These are phyloP conservation scores for Salix udensis DNA, from an alignment of 345 rosid species.

Conservation along the genomic window DNA sequence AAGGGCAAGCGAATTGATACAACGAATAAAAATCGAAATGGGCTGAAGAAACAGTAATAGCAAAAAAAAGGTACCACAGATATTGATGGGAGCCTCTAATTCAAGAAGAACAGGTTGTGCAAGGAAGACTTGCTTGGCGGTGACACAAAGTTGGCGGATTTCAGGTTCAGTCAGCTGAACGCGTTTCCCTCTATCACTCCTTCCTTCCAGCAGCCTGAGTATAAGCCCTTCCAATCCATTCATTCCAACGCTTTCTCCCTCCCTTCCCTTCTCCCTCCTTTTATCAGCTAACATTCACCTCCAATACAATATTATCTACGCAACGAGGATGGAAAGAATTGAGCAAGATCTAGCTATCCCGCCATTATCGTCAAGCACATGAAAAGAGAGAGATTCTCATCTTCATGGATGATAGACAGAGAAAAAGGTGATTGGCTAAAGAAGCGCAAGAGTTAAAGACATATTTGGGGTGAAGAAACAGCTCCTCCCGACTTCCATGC, in stretches of 20 bases:
- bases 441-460: neutral
- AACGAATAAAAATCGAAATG: neutral
- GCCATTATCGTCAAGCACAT: neutral
- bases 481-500: neutral
- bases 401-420: neutral
- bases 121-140: slow-evolving; percentile 23
- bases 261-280: neutral
- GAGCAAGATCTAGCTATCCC: neutral
- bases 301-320: neutral
- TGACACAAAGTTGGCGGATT: slow-evolving; percentile 18
- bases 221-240: slow-evolving; percentile 18
- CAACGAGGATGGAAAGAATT: neutral
- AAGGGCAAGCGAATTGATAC: neutral
- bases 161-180: slow-evolving; percentile 22
- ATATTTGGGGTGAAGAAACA: neutral
- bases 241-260: slow-evolving; percentile 12
- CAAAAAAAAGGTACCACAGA: slow-evolving; percentile 3
- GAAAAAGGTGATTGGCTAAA: neutral
- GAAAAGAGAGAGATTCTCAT: neutral
- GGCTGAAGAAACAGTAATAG: neutral
- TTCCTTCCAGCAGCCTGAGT: slow-evolving; percentile 15
- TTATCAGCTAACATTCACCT: neutral
- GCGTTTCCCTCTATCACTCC: slow-evolving; percentile 17
- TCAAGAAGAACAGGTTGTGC: slow-evolving; percentile 20
- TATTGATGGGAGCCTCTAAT: slow-evolving; percentile 24